Percentiles rank a stretch among this genome's conserved stretches.
Evolutionary conservation across 345 rosid species (phyloP).

Genomic region (Eutrema heterophyllum): DNA sequence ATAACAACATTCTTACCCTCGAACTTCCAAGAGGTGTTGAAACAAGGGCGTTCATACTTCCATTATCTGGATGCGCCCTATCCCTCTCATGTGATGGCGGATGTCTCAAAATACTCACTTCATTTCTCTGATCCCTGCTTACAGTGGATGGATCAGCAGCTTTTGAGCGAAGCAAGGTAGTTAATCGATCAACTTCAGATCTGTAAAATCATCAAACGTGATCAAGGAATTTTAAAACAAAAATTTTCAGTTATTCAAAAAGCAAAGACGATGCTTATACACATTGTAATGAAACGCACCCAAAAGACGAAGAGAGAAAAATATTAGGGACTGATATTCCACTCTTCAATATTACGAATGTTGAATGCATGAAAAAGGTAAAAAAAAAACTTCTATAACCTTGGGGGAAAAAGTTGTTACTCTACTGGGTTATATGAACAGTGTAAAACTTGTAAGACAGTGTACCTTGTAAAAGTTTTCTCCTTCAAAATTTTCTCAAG

Average conservation of each 20-base stretch:
- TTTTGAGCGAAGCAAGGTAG: constrained; percentile 62
- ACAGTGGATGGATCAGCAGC: constrained; percentile 39
- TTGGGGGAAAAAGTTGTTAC: not conserved
- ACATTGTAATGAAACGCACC: not conserved
- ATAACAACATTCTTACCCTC: constrained; percentile 36
- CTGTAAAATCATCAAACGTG: constrained; percentile 36
- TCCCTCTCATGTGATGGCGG: constrained; percentile 28
- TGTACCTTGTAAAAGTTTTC: constrained; percentile 71
- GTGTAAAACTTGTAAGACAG: not conserved
- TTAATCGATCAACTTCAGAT: constrained; percentile 79
- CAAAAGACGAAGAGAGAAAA: constrained; percentile 3
- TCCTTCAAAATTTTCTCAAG: constrained; percentile 45
- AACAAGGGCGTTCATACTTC: constrained; percentile 30
- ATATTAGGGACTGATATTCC: not conserved
- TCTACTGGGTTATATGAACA: not conserved
- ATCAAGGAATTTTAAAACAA: not conserved
- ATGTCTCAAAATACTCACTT: constrained; percentile 31
- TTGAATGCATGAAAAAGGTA: not conserved
- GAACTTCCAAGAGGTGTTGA: constrained; percentile 44
- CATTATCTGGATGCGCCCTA: constrained; percentile 39
- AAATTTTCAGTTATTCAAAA: not conserved
- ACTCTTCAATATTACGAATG: not conserved
- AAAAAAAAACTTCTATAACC: not conserved
- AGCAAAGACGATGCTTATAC: not conserved
- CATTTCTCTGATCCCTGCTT: constrained; percentile 42